Evolutionary conservation across 495 filamentous ascomycete genomes (phyloP).

Genomic region (Jackrogersella minutella): DNA sequence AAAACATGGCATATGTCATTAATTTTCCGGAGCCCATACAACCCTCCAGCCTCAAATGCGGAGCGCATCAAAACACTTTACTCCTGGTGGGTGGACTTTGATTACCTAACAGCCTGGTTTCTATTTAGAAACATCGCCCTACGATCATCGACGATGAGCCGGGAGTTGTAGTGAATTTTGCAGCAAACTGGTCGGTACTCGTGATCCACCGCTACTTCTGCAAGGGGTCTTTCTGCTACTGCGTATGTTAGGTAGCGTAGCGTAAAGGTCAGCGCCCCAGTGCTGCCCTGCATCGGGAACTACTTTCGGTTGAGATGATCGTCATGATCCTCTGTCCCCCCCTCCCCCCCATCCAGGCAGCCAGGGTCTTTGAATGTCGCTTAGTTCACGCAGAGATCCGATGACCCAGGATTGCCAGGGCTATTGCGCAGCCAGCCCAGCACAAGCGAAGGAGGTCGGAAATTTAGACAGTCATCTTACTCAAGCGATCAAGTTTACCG

Average conservation of each 20-base stretch:
- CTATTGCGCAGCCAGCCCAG: neutral
- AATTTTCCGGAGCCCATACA: neutral
- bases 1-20: conserved; percentile 19
- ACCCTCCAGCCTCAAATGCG: neutral
- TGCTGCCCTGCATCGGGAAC: conserved; percentile 34
- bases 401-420: conserved; percentile 7
- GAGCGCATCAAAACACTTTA: too few species aligned
- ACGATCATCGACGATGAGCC: conserved; percentile 3
- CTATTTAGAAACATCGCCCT: neutral
- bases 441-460: neutral
- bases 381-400: conserved; percentile 25
- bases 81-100: neutral
- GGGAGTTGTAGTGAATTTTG: conserved; percentile 4
- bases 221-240: conserved; percentile 37
- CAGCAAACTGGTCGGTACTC: conserved; percentile 22
- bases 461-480: conserved; percentile 2
- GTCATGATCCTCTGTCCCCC: conserved; percentile 24
- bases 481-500: neutral
- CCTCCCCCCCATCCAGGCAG: too few species aligned
- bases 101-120: neutral
- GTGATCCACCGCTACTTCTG: conserved; percentile 38
- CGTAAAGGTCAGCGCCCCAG: conserved; percentile 10
- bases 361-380: conserved; percentile 18
- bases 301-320: conserved; percentile 37
- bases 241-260: too few species aligned